Conservation (phyloP, 345 rosid genomes). For the Streptanthus diversifolius region DNA sequence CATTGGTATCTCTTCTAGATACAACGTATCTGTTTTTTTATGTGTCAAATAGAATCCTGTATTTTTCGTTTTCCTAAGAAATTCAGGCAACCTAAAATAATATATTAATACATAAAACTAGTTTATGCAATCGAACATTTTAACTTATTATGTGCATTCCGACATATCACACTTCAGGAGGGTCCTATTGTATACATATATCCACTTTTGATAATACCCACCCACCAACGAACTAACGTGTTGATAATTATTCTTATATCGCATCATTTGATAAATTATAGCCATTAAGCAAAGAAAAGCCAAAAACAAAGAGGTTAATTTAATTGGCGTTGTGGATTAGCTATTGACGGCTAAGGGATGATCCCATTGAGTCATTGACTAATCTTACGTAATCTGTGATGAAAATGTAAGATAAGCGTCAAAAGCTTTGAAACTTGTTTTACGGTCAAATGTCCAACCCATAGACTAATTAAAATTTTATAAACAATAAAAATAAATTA, state of each 20-base stretch:
- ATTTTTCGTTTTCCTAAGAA: neutral
- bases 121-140: slow-evolving; percentile 16
- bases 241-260: neutral
- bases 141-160: slow-evolving; percentile 8
- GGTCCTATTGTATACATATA: slow-evolving; percentile 7
- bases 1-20: neutral
- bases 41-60: neutral
- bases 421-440: slow-evolving; percentile 15
- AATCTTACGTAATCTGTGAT: neutral
- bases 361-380: neutral
- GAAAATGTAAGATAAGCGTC: slow-evolving; percentile 12
- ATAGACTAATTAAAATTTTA: neutral
- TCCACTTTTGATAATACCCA: too few species aligned
- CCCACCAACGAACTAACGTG: neutral
- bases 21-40: neutral
- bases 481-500: neutral
- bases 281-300: neutral
- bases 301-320: neutral
- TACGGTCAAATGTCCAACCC: slow-evolving; percentile 23
- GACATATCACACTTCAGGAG: slow-evolving; percentile 7
- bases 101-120: neutral
- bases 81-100: neutral
- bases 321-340: neutral
- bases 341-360: neutral
- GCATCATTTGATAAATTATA: slow-evolving; percentile 2